Percentiles rank a stretch among this genome's conserved stretches.
These are phyloP conservation scores for Iris macrosiphon DNA, from an alignment of 106 monocot species.

Conservation along the genomic window DNA sequence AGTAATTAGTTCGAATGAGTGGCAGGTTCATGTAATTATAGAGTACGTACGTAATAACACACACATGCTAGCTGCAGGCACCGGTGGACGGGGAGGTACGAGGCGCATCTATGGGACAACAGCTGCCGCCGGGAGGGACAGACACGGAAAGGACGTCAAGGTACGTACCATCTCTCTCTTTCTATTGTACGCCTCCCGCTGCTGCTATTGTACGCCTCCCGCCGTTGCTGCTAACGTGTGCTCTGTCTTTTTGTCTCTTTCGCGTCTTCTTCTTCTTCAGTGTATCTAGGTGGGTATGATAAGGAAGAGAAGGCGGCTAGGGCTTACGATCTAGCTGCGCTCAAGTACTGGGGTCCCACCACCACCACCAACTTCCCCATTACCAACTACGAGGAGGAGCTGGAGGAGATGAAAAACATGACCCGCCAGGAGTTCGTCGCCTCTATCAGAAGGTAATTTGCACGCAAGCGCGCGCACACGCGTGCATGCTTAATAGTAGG, in stretches of 20 bases:
- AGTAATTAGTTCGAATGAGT: too few species aligned
- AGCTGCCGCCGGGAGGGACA: conserved; percentile 41
- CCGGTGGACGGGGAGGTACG: conserved; percentile 44
- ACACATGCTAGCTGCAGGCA: too few species aligned
- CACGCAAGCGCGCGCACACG: too few species aligned
- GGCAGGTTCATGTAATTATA: too few species aligned
- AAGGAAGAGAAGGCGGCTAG: too few species aligned
- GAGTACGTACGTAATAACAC: too few species aligned
- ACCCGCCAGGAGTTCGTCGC: conserved; percentile 2
- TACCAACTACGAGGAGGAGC: too few species aligned
- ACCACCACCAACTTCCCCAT: conserved; percentile 7
- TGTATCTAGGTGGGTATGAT: neutral
- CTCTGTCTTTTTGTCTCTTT: too few species aligned
- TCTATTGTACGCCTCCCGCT: too few species aligned
- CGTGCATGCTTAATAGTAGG: neutral
- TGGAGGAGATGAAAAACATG: too few species aligned
- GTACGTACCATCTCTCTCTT: conserved; percentile 5
- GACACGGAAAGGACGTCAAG: conserved; percentile 43
- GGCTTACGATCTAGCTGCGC: too few species aligned
- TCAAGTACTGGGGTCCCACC: neutral
- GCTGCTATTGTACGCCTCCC: neutral
- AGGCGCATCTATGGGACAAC: conserved; percentile 56
- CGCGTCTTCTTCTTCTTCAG: too few species aligned
- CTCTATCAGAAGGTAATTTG: neutral
- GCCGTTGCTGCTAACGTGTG: neutral